Evolutionary conservation across 2,329 filamentous ascomycete species (phyloP), one percentile per base, ranked within the genome.

Genomic region (Venturia asperata): DNA sequence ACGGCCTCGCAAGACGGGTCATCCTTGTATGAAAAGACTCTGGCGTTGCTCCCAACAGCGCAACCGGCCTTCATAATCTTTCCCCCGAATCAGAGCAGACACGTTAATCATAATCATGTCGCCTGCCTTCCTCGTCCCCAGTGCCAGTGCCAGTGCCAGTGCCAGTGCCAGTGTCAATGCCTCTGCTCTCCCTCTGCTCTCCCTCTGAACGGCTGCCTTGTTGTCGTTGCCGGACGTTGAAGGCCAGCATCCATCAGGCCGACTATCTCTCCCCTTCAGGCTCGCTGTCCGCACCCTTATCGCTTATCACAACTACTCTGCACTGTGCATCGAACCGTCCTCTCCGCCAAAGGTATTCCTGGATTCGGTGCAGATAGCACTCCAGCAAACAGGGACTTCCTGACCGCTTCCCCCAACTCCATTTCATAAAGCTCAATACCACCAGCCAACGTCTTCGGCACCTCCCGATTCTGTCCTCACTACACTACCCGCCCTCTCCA

Each of bases 11-110:
- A 3, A 34, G 30, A 34, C 3, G 30, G 30, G 30, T 6, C 30
- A 37, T 34, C 17, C 52, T 58, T 34, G 30, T 27, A 5, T 10
- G 27, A 15, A 3, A 3, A 21, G 49, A 6, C 24, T 3, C 10
- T 34, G 49, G 24, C 27, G 27, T 37, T 19, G 52, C 27, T 6
- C n/a, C 27, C 52, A 58, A 34, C n/a, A 27, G 47, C 52, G 52
- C 37, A 34, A 21, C 27, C 27, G 27, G 52, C 52, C 52, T 58
- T 37, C 52, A 58, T 58, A 34, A 58, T 34, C 27, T 19, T n/a
- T 19, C 27, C n/a, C 52, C 52, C 52, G 52, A 34, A 58, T 58
- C 52, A 58, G 37, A 58, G 7, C 52, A 58, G 27, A 37, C 52
- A 5, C 27, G 39, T 41, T 15, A 15, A n/a, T 9, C 10, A 27